A percentile compares a stretch with the other conserved stretches of the same genome.
These are phyloP conservation scores for Sclerotinia borealis DNA, from an alignment of 2,329 filamentous ascomycete genomes.

Conservation along the genomic window DNA sequence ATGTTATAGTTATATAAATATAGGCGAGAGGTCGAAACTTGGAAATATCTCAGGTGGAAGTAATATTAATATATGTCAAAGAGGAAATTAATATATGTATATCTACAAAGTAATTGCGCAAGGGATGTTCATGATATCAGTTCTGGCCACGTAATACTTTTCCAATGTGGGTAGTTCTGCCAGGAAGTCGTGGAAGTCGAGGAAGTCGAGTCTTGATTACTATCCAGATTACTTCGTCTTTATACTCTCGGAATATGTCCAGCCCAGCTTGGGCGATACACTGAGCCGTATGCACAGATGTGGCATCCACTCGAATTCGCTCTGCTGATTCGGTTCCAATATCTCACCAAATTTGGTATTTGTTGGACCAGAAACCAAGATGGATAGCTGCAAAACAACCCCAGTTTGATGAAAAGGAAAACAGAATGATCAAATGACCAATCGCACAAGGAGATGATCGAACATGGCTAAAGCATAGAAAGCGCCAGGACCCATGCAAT, in stretches of 20 bases:
- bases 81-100: too few species aligned
- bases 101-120: neutral
- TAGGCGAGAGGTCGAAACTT: too few species aligned
- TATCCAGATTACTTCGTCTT: neutral
- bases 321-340: neutral
- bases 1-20: neutral
- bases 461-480: conserved; percentile 45
- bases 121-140: neutral
- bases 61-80: neutral
- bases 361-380: too few species aligned
- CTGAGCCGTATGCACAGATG: neutral
- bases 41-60: too few species aligned
- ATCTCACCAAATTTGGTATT: neutral
- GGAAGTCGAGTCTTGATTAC: neutral
- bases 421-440: neutral
- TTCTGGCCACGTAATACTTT: too few species aligned
- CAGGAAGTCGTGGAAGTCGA: too few species aligned
- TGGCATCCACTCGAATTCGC: neutral
- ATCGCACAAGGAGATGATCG: neutral
- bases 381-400: too few species aligned
- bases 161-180: too few species aligned
- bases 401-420: neutral
- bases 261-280: neutral
- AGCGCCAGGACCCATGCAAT: conserved; percentile 29
- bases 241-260: neutral